Conservation (phyloP, 306 rosid genomes). For the Rosa persica region DNA sequence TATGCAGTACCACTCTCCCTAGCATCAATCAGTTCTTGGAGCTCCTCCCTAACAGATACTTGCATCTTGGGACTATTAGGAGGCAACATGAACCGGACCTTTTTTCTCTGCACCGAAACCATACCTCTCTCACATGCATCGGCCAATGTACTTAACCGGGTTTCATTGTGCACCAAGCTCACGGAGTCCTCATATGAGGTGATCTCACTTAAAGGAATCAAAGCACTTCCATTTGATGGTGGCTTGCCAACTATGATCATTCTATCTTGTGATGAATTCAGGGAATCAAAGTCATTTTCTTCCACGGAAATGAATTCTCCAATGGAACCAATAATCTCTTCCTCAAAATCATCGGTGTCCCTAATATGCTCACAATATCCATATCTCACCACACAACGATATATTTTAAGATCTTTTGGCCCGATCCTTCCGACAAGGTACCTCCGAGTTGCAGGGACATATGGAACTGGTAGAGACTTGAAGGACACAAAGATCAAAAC, state of each 20-base stretch:
- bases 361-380: slow-evolving; percentile 68
- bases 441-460: slow-evolving; percentile 53
- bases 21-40: slow-evolving; percentile 61
- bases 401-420: slow-evolving; percentile 51
- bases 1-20: slow-evolving; percentile 87
- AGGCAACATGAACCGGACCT: slow-evolving; percentile 72
- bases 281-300: slow-evolving; percentile 50
- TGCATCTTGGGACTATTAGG: slow-evolving; percentile 57
- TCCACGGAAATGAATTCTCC: slow-evolving; percentile 73
- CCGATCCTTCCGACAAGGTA: slow-evolving; percentile 77
- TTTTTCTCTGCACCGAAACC: slow-evolving; percentile 35
- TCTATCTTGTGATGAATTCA: slow-evolving; percentile 45
- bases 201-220: slow-evolving; percentile 48
- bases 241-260: slow-evolving; percentile 66
- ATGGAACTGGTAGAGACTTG: slow-evolving; percentile 67
- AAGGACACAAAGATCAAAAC: slow-evolving; percentile 75
- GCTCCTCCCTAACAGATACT: slow-evolving; percentile 53
- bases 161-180: slow-evolving; percentile 32
- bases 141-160: slow-evolving; percentile 36
- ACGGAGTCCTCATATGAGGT: slow-evolving; percentile 5
- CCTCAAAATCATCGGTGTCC: slow-evolving; percentile 72
- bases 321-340: slow-evolving; percentile 63
- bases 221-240: slow-evolving; percentile 44
- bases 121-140: slow-evolving; percentile 26
- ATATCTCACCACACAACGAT: slow-evolving; percentile 74